Percentiles rank a stretch among this genome's conserved stretches.
These are phyloP conservation scores for Hygrocybe coccinea DNA, from an alignment of 768 basidiomycete species.

Conservation along the genomic window DNA sequence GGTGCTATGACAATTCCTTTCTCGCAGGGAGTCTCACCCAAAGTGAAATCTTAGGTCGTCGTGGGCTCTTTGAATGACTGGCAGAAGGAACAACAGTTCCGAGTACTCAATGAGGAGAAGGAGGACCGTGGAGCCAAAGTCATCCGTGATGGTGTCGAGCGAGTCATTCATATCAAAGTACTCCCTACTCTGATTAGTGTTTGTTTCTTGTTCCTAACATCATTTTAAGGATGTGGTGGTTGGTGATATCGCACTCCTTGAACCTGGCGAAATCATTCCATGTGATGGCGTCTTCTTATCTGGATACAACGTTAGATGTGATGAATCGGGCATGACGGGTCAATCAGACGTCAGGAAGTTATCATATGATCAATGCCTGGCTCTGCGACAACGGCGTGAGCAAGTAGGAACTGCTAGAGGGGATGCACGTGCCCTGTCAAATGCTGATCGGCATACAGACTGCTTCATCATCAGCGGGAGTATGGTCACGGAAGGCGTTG, in stretches of 20 bases:
- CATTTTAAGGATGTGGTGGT: constrained; percentile 76
- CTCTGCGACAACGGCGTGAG: constrained; percentile 26
- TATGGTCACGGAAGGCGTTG: constrained; percentile 93
- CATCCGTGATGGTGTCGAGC: constrained; percentile 66
- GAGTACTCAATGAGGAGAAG: constrained; percentile 85
- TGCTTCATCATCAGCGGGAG: constrained; percentile 89
- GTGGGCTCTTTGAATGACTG: constrained; percentile 97
- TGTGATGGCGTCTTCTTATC: constrained; percentile 92
- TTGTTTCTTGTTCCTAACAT: constrained; percentile 14
- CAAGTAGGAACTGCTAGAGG: not conserved
- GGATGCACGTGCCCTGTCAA: not conserved
- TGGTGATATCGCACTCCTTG: constrained; percentile 85
- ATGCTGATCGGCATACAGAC: constrained; percentile 62
- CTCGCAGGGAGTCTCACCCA: not conserved
- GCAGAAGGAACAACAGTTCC: constrained; percentile 98
- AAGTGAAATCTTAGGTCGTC: constrained; percentile 47
- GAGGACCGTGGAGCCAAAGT: constrained; percentile 89
- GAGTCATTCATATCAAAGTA: constrained; percentile 77
- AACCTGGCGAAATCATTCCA: constrained; percentile 94
- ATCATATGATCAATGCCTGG: constrained; percentile 61
- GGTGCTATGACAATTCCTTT: constrained; percentile 19
- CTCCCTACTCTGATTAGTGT: constrained; percentile 8
- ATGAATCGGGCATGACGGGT: constrained; percentile 94
- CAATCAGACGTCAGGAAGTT: constrained; percentile 93
- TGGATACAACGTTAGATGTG: constrained; percentile 92